These are phyloP conservation scores for Didymella lethalis DNA, from an alignment of 2,329 filamentous ascomycete species.

Conservation along the genomic window DNA sequence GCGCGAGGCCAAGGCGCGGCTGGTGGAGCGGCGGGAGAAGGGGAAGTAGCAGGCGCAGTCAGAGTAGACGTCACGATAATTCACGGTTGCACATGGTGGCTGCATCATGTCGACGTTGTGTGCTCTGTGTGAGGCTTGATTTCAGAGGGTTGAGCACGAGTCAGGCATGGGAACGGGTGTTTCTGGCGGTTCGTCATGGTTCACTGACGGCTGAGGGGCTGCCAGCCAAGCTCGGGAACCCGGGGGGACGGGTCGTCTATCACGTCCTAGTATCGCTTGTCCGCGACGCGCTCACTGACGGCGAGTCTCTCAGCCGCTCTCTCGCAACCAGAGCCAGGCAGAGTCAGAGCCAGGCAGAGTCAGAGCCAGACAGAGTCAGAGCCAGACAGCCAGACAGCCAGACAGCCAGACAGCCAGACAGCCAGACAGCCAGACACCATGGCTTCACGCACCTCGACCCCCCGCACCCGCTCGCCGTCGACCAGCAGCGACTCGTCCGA, in stretches of 20 bases:
- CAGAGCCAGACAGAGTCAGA: no score
- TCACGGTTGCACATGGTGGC: no score
- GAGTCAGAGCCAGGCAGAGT: no score
- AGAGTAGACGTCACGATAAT: not conserved
- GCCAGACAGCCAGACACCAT: constrained; percentile 19
- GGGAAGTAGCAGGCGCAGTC: constrained; percentile 47
- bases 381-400: no score
- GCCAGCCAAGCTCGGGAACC: constrained; percentile 11
- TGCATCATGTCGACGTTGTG: no score
- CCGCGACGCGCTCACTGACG: no score
- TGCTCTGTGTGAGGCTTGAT: no score
- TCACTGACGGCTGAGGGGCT: not conserved
- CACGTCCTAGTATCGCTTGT: no score
- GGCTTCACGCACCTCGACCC: constrained; percentile 42
- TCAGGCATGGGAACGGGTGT: not conserved
- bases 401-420: no score
- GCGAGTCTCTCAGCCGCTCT: no score
- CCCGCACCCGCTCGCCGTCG: constrained; percentile 42
- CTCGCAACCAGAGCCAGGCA: no score
- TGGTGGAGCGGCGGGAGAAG: constrained; percentile 59
- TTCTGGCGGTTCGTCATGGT: not conserved
- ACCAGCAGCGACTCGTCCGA: constrained; percentile 42
- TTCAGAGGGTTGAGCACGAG: not conserved
- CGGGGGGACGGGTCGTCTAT: constrained; percentile 3
- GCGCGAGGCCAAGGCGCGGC: constrained; percentile 69